Base-by-base conservation (phyloP, 805 yeast species). In the Citeromyces nyonsensis region DNA sequence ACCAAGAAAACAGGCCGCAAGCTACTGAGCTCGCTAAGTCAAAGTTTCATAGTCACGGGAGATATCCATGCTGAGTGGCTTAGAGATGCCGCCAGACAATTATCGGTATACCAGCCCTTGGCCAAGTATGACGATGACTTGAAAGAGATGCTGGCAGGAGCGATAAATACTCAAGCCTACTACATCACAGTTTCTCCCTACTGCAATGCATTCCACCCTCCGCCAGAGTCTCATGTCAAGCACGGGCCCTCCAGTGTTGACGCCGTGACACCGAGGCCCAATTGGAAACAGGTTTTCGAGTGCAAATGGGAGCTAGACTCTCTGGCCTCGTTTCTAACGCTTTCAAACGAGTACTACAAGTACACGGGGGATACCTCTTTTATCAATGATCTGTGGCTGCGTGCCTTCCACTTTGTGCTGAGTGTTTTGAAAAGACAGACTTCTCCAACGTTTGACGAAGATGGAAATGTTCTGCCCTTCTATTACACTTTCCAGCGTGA, bases 61-160 rank as follows among this genome's bases (percentile, higher is more conserved):
- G 95, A 84, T 47, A 84, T 84, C 35, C 85, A 82, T 49, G 95
- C 95, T 2, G 94, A 84, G 51, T 84, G 95, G 95, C 56, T 84
- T 31, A 56, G 95, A 33, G 95, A 84, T 51, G 74, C 93, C 1
- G 82, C 94, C 1, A 59, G 91, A 42, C 95, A 84, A 47, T 54
- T 84, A 31, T 66, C 82, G 4, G 81, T 80, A 2, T 85, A 83
- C 49, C 74, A 76, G 43, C 70, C 71, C 6, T 59, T 82, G 14
- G 53, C 73, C 10, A 54, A 54, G 26, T 45, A 63, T 33, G 91
- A 83, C 43, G 40, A 48, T 1, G 36, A 42, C 2, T 56, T 84
- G 33, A 48, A 54, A 36, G 57, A 57, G 24, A 52, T 84, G 47
- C 61, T 84, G 24, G 59, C 56, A 37, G 95, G 95, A 11, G 94